Percentiles rank a stretch among this genome's conserved stretches.
These are phyloP conservation scores for Pythium dissimile DNA, from an alignment of 352 stramenopile species.

Conservation along the genomic window DNA sequence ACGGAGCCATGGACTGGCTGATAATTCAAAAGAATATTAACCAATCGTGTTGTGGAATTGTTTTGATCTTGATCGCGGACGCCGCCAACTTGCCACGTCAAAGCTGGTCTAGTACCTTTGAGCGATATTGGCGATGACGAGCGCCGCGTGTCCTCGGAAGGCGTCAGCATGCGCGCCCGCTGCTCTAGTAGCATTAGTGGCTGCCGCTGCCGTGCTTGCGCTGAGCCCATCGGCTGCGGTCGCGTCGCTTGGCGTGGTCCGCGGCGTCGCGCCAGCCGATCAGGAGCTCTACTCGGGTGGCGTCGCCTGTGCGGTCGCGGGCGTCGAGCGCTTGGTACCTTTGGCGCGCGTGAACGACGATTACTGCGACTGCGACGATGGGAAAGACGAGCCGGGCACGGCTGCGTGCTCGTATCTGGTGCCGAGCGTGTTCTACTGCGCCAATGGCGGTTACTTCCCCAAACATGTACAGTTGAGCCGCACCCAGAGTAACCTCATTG, in stretches of 20 bases:
- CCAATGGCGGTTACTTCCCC: constrained; percentile 59
- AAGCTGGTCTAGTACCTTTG: background rate
- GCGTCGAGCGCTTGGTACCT: constrained; percentile 29
- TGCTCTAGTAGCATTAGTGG: background rate
- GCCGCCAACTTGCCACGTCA: constrained; percentile 11
- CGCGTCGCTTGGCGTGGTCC: constrained; percentile 14
- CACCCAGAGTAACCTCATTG: no score
- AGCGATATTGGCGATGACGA: background rate
- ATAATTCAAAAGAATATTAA: constrained; percentile 1
- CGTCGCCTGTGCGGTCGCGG: constrained; percentile 35
- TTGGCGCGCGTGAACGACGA: constrained; percentile 85
- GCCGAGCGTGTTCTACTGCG: constrained; percentile 61
- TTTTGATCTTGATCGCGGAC: no score
- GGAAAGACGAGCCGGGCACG: constrained; percentile 87
- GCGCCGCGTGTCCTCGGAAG: constrained; percentile 7
- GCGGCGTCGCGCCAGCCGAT: constrained; percentile 37
- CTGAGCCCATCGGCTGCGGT: background rate
- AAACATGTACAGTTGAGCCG: constrained; percentile 55
- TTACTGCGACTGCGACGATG: constrained; percentile 92
- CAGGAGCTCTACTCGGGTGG: constrained; percentile 24
- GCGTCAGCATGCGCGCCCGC: background rate
- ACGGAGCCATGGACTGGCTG: constrained; percentile 4
- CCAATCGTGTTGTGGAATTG: constrained; percentile 11
- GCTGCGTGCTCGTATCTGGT: constrained; percentile 66
- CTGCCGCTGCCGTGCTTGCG: background rate